Base-by-base conservation (phyloP, 164 flowering plant species). In the Sedum album region DNA sequence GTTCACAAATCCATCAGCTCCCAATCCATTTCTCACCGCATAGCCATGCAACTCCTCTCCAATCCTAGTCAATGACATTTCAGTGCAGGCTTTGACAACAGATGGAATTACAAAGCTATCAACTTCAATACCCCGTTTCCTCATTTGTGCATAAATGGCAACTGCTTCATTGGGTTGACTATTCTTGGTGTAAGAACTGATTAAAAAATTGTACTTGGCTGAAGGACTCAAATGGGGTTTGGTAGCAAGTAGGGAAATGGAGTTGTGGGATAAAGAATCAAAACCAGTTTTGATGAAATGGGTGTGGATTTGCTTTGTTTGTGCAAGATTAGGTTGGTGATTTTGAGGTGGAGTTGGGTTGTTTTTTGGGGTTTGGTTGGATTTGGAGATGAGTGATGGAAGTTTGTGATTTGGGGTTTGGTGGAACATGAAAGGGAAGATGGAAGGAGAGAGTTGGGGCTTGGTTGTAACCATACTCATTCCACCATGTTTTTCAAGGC, bases 31-130 rank as follows among this genome's bases (percentile, higher is more conserved):
- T 88, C 88, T 62, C 28, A 67, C 69, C 82, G 84, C 30, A 77
- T 73, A 82, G 18, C 90, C 85, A 66, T 86, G 90, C 8, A 80
- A 66, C 75, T 86, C 90, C 71, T 76, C 76, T 10, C 87, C 90
- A 61, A 69, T 61, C 30, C 44, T 68, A 46, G 67, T 46, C 71
- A 33, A 67, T 26, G 75, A 73, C 28, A 73, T 66, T 72, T 70
- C 77, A 13, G 77, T 61, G 61, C 86, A 83, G 10, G 85, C 86
- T 75, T 86, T 86, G n/a, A 86, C 75, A 60, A 81, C 60, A 0
- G 90, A 79, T 1, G 90, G 86, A 4, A 79, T 20, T 0, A 76
- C 76, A 61, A 81, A 86, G 38, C 62, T 79, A 66, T 87, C 88
- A 4, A 85, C 71, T 36, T 70, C 36, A 21, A 30, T 18, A 67